Evolutionary conservation across 2,329 filamentous ascomycete species (phyloP).

Genomic region (Camillea tinctor): DNA sequence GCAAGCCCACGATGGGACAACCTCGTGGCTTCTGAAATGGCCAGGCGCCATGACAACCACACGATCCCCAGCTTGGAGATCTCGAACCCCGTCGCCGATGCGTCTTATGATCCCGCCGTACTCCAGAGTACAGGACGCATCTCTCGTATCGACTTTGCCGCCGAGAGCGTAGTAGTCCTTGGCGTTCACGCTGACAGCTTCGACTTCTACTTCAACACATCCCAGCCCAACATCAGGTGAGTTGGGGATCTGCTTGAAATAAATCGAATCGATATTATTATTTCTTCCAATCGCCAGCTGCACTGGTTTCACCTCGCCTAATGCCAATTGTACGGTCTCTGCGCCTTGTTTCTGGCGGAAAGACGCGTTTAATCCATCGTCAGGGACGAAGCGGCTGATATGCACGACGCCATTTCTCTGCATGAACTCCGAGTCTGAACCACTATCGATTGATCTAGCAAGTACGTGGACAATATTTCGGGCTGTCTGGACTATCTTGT

Average conservation of each 20-base stretch:
- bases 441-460: too few relatives aligned
- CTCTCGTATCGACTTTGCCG: slow-evolving; percentile 6
- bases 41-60: slow-evolving; percentile 8
- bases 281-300: slow-evolving; percentile 9
- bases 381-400: slow-evolving; percentile 25
- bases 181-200: slow-evolving; percentile 18
- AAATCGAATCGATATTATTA: slow-evolving; percentile 1
- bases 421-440: slow-evolving; percentile 20
- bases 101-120: not conserved
- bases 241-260: slow-evolving; percentile 4
- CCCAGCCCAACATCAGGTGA: not conserved
- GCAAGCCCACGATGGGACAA: slow-evolving; percentile 3
- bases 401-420: slow-evolving; percentile 7
- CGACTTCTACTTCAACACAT: slow-evolving; percentile 7
- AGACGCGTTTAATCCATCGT: slow-evolving; percentile 15
- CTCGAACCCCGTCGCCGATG: slow-evolving; percentile 1
- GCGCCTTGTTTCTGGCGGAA: slow-evolving; percentile 13
- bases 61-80: slow-evolving; percentile 3
- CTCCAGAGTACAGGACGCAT: slow-evolving; percentile 2
- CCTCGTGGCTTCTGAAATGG: slow-evolving; percentile 1
- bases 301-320: slow-evolving; percentile 3
- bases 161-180: slow-evolving; percentile 15
- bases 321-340: not conserved
- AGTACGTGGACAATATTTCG: not conserved
- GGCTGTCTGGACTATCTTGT: not conserved